Percentiles rank a stretch among this genome's conserved stretches.
Evolutionary conservation across 2,329 filamentous ascomycete species (phyloP).

Genomic region (Trichoderma pleuroti): DNA sequence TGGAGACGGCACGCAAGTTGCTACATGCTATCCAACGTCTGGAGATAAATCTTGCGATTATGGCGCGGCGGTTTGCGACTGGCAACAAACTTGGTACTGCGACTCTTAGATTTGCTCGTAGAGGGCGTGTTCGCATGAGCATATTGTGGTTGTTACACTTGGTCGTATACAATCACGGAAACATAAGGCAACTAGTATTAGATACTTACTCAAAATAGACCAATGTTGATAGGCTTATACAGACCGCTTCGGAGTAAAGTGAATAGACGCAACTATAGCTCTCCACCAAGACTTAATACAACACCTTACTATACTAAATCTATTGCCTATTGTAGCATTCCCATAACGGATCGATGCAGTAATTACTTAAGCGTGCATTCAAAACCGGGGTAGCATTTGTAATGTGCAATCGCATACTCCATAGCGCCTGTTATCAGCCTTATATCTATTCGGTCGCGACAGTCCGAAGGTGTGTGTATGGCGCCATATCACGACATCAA

Average conservation of each 20-base stretch:
- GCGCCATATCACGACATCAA: conserved; percentile 15
- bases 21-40: not conserved
- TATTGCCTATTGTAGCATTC: not conserved
- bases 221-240: not conserved
- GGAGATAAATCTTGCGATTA: not conserved
- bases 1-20: not conserved
- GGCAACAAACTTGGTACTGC: not conserved
- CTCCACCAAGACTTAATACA: not conserved
- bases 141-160: not conserved
- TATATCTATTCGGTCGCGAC: not conserved
- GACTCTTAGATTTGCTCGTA: not conserved
- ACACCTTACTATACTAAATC: not conserved
- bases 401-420: not conserved
- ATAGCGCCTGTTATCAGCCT: not conserved
- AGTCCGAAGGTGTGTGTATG: conserved; percentile 4
- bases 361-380: not conserved
- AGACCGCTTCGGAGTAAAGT: not conserved
- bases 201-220: too few species aligned
- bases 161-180: not conserved
- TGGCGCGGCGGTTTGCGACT: not conserved
- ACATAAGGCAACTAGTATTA: too few species aligned
- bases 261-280: not conserved
- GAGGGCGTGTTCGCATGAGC: not conserved
- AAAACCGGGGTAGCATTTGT: not conserved
- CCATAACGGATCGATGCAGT: not conserved